Conservation (phyloP, 2,329 filamentous ascomycete species). For the Fusarium begoniae region DNA sequence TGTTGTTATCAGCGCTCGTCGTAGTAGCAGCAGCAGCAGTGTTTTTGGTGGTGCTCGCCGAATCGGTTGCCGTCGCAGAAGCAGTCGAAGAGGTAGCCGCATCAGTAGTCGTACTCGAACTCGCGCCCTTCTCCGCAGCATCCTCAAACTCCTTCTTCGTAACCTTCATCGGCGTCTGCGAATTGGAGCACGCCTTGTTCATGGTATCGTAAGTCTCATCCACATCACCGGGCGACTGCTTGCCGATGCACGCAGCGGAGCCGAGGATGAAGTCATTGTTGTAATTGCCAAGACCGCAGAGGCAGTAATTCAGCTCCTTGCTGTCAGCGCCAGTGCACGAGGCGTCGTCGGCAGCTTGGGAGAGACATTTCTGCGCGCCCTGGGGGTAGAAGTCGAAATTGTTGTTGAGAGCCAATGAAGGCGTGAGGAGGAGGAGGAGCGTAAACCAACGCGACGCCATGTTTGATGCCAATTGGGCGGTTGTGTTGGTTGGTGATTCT, state of each 20-base stretch:
- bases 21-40: not conserved
- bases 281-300: slow-evolving; percentile 55
- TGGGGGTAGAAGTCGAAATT: slow-evolving; percentile 49
- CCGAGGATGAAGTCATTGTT: slow-evolving; percentile 58
- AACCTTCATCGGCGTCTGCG: slow-evolving; percentile 55
- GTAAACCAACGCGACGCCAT: slow-evolving; percentile 46
- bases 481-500: not conserved
- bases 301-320: slow-evolving; percentile 56
- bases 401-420: slow-evolving; percentile 39
- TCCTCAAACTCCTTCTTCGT: slow-evolving; percentile 53
- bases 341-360: slow-evolving; percentile 50
- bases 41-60: not conserved
- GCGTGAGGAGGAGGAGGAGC: slow-evolving; percentile 42
- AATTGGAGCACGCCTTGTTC: slow-evolving; percentile 54
- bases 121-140: slow-evolving; percentile 26
- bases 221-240: slow-evolving; percentile 48
- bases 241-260: slow-evolving; percentile 57
- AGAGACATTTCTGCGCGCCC: slow-evolving; percentile 52
- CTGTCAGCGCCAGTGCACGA: slow-evolving; percentile 54
- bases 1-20: not conserved
- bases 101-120: not conserved
- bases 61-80: not conserved
- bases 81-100: not conserved
- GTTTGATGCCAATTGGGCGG: not conserved
- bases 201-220: slow-evolving; percentile 55